Conservation (phyloP, 2,329 filamentous ascomycete genomes). For the Leptographium radiaticola region DNA sequence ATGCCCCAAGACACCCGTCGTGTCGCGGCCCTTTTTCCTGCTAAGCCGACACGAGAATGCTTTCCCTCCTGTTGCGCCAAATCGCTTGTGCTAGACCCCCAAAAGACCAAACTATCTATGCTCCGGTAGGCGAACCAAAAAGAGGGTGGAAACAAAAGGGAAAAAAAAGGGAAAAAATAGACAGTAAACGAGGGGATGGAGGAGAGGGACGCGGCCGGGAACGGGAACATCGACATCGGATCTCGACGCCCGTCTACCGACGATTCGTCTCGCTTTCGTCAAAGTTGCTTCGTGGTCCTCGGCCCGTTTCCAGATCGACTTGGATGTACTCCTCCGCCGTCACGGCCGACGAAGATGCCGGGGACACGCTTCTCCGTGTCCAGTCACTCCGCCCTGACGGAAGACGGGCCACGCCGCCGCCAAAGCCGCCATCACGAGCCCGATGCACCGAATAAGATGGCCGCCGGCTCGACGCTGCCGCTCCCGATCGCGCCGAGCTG, state of each 20-base stretch:
- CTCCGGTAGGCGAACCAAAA: neutral
- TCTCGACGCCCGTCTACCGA: too few species aligned
- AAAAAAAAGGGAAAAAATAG: neutral
- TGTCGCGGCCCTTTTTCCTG: neutral
- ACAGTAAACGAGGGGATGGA: too few species aligned
- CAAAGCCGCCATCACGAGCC: slow-evolving; percentile 3
- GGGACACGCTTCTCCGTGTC: slow-evolving; percentile 24
- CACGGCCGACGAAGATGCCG: slow-evolving; percentile 25
- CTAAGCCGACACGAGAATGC: neutral
- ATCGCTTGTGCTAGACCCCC: slow-evolving; percentile 1
- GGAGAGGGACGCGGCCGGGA: too few species aligned
- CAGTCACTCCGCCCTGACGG: slow-evolving; percentile 47
- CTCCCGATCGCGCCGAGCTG: slow-evolving; percentile 47
- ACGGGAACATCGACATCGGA: too few species aligned
- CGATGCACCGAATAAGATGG: neutral
- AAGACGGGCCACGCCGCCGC: slow-evolving; percentile 20
- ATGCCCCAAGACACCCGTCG: neutral
- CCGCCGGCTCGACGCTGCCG: neutral
- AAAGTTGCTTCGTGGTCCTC: neutral
- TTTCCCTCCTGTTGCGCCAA: slow-evolving; percentile 1
- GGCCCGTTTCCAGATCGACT: slow-evolving; percentile 19
- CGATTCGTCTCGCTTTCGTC: slow-evolving; percentile 22
- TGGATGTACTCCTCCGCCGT: slow-evolving; percentile 30
- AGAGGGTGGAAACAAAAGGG: neutral
- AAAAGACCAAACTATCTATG: neutral